A percentile compares a stretch with the other conserved stretches of the same genome.
phyloP scores from a whole-genome alignment of 2,329 filamentous ascomycete genomes.

The Byssochlamys sp. region DNA sequence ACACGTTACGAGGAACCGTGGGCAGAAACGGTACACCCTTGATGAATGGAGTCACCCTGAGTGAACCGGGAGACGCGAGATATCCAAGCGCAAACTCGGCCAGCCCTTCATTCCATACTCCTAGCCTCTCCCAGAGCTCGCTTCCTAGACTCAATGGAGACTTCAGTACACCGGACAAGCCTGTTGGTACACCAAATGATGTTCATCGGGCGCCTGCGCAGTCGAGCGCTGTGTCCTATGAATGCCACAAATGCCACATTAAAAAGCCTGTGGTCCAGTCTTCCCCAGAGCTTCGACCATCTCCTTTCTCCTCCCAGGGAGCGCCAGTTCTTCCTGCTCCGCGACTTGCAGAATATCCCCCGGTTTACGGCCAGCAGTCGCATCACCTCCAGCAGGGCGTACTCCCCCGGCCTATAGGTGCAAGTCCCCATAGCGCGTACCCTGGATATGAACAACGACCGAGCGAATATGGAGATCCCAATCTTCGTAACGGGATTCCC shows the following conservation, averaged over 20 bases:
- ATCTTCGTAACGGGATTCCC: slow-evolving; percentile 22
- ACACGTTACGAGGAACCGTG: slow-evolving; percentile 42
- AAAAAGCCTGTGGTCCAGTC: slow-evolving; percentile 31
- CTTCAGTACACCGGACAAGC: slow-evolving; percentile 9
- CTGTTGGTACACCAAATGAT: background rate
- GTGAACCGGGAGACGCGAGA: slow-evolving; percentile 8
- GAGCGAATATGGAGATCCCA: slow-evolving; percentile 18
- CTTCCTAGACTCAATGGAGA: slow-evolving; percentile 22
- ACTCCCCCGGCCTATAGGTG: slow-evolving; percentile 21
- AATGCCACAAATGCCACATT: slow-evolving; percentile 65
- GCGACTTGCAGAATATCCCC: slow-evolving; percentile 21
- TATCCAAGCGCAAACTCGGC: slow-evolving; percentile 9
- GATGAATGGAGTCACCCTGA: slow-evolving; percentile 23
- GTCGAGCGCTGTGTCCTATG: slow-evolving; percentile 40
- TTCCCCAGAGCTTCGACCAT: slow-evolving; percentile 25
- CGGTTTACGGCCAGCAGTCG: slow-evolving; percentile 21
- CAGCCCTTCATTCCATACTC: slow-evolving; percentile 18
- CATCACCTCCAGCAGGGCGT: slow-evolving; percentile 17
- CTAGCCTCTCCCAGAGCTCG: slow-evolving; percentile 16
- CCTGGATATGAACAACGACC: slow-evolving; percentile 28
- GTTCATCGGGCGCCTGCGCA: background rate
- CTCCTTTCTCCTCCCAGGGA: slow-evolving; percentile 24
- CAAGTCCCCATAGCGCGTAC: slow-evolving; percentile 19
- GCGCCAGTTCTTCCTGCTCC: slow-evolving; percentile 24
- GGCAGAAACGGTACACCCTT: slow-evolving; percentile 38